Percentiles rank a stretch among this genome's conserved stretches.
Evolutionary conservation across 148 eudicot genomes (phyloP).

Genomic region (Euryodendron excelsum): DNA sequence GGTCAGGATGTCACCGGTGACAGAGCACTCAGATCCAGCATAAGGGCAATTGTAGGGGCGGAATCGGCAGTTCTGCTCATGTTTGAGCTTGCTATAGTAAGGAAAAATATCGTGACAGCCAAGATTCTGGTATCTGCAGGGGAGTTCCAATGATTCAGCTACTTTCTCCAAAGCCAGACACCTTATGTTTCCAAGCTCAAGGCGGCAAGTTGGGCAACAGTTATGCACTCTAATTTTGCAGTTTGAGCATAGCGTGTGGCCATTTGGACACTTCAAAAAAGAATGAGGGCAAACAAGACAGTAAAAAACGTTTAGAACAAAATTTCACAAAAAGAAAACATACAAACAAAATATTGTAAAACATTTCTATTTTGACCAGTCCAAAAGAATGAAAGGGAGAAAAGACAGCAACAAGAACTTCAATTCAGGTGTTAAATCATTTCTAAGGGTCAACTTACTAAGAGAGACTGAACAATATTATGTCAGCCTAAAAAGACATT

Average conservation of each 20-base stretch:
- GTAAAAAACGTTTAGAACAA: neutral
- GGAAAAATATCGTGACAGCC: conserved; percentile 54
- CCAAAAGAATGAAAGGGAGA: neutral
- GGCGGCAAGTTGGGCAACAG: conserved; percentile 51
- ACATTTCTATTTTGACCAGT: neutral
- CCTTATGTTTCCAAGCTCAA: conserved; percentile 55
- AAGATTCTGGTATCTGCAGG: conserved; percentile 43
- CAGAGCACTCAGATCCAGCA: conserved; percentile 64
- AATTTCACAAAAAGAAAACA: neutral
- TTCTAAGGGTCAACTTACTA: neutral
- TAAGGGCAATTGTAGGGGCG: conserved; percentile 61
- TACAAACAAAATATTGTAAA: too few relatives aligned
- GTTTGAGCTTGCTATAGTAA: conserved; percentile 49
- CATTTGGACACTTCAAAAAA: conserved; percentile 50
- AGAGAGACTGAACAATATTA: neutral
- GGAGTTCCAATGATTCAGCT: conserved; percentile 55
- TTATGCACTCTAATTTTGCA: conserved; percentile 48
- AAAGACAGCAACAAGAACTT: neutral
- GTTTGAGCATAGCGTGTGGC: conserved; percentile 56
- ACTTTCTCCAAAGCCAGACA: conserved; percentile 58
- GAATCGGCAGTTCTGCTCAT: conserved; percentile 47
- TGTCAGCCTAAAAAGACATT: neutral
- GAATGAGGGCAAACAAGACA: conserved; percentile 4
- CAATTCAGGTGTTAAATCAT: neutral
- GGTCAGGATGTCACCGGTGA: conserved; percentile 43